These are phyloP conservation scores for Debaryomyces sp. DNA, from an alignment of 1,139 yeast species.

Conservation along the genomic window DNA sequence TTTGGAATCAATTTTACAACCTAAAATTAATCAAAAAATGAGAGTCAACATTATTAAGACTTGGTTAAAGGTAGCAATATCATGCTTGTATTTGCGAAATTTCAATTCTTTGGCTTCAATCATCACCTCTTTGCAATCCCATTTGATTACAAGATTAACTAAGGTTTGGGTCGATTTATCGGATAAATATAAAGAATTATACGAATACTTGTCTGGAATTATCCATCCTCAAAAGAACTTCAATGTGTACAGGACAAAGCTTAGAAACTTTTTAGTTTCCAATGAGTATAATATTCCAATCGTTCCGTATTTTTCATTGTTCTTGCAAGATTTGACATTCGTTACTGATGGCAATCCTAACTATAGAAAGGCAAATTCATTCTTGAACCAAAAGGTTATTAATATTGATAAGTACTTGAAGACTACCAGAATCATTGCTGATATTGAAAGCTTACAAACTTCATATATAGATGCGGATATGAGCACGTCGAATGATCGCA, in stretches of 20 bases:
- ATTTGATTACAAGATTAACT: conserved; percentile 69
- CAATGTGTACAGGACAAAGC: conserved; percentile 67
- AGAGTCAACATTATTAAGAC: conserved; percentile 66
- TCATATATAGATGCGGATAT: conserved; percentile 40
- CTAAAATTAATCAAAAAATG: conserved; percentile 49
- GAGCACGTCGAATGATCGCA: conserved; percentile 13
- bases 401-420: conserved; percentile 84
- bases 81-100: conserved; percentile 79
- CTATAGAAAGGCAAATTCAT: conserved; percentile 61
- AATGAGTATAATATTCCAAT: conserved; percentile 65
- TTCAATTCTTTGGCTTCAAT: conserved; percentile 90
- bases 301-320: conserved; percentile 84
- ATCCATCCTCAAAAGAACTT: conserved; percentile 87
- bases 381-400: conserved; percentile 62
- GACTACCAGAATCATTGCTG: conserved; percentile 74
- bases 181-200: conserved; percentile 65
- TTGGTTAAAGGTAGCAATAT: conserved; percentile 84
- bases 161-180: conserved; percentile 69
- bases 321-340: conserved; percentile 84
- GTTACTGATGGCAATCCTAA: conserved; percentile 85
- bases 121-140: conserved; percentile 81
- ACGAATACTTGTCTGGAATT: conserved; percentile 67
- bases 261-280: conserved; percentile 56
- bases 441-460: conserved; percentile 75
- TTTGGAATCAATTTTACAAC: conserved; percentile 71